phyloP scores from a whole-genome alignment of 2,329 filamentous ascomycete genomes.

The Penicillium expansum region DNA sequence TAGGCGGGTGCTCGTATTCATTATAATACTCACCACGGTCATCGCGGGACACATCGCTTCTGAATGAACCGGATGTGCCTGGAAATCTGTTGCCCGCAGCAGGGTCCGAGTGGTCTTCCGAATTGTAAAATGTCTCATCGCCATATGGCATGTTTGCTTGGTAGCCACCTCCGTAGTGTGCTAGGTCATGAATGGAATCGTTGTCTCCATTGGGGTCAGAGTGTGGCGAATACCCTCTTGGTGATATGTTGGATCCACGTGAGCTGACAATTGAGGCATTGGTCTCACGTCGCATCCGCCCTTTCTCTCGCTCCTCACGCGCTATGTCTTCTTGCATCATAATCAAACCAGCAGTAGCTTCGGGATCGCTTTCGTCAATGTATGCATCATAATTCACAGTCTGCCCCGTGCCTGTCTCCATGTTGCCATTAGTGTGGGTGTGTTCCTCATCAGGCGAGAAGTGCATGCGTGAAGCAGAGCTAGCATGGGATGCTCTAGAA shows the following conservation, averaged over 20 bases:
- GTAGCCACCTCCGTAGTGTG: conserved; percentile 71
- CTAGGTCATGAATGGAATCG: conserved; percentile 70
- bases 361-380: conserved; percentile 79
- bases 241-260: conserved; percentile 42
- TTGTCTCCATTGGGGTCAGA: conserved; percentile 61
- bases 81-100: conserved; percentile 14
- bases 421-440: conserved; percentile 49
- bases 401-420: conserved; percentile 45
- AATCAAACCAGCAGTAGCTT: conserved; percentile 78
- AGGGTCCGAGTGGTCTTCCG: conserved; percentile 22
- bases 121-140: conserved; percentile 41
- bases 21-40: conserved; percentile 29
- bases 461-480: conserved; percentile 20
- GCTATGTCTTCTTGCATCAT: conserved; percentile 74
- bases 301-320: conserved; percentile 44
- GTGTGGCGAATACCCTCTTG: conserved; percentile 26
- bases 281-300: conserved; percentile 58
- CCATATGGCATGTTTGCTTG: conserved; percentile 61
- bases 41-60: conserved; percentile 26
- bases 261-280: conserved; percentile 50
- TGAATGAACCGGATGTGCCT: conserved; percentile 27
- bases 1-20: conserved; percentile 37
- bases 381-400: conserved; percentile 50
- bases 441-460: conserved; percentile 46
- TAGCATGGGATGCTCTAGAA: conserved; percentile 25